Evolutionary conservation across 2,329 filamentous ascomycete genomes (phyloP), one percentile per base, ranked within the genome.

Genomic region (Pseudogymnoascus sp.): DNA sequence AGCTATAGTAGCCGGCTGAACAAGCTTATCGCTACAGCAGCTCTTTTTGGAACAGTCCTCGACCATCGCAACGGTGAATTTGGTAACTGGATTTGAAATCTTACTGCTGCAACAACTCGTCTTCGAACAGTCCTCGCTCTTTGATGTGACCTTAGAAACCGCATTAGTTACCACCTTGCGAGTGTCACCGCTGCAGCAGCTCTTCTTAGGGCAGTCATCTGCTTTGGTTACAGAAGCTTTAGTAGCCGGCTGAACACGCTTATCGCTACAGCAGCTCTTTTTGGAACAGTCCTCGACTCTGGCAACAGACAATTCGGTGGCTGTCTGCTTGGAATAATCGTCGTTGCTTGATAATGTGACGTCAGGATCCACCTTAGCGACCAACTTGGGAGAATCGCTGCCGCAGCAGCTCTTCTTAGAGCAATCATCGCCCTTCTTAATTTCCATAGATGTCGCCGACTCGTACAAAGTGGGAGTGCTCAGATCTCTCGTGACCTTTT

Each of bases 11-110:
- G 15, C 51, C 51, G 31, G 51, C 17, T 58, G n/a, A 17, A 33
- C 21, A 35, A 58, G 51, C 51, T 58, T 58, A 33, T 35, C 51
- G 7, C 51, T 7, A n/a, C 51, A 58, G 29, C 51, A 58, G 29
- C 51, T 58, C 51, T 58, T 33, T n/a, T 58, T 58, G 51, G 51
- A 58, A 33, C 51, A 33, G 29, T 58, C 51, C 15, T 58, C 17
- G 17, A 15, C 7, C n/a, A 5, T 58, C 5, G 51, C 29, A 29
- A 3, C 21, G 6, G 51, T 58, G 51, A 33, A 5, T 58, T 9
- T n/a, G 6, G 51, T 27, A 31, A 33, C 29, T 35, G 51, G 31
- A 5, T 5, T 58, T 8, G 13, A 29, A 29, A 35, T 17, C 21
- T n/a, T n/a, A n/a, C 51, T 35, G 5, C 7, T 27, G 29, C 4